These are phyloP conservation scores for Artemisia argyi DNA, from an alignment of 129 eudicot species.

Conservation along the genomic window DNA sequence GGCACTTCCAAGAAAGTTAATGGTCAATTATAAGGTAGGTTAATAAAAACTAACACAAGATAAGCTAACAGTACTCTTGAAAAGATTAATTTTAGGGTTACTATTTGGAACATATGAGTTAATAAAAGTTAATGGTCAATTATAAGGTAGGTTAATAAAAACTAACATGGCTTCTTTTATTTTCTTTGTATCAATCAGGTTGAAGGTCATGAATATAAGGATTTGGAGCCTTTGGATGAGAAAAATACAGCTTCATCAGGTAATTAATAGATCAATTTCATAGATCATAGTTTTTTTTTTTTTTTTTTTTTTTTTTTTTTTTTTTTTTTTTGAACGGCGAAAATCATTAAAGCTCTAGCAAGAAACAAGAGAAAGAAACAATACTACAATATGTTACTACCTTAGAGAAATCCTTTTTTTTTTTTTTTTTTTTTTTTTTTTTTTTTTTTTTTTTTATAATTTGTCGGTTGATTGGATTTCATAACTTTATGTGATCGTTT, in stretches of 20 bases:
- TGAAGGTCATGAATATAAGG: slow-evolving; percentile 12
- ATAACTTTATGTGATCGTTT: background rate
- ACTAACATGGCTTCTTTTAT: background rate
- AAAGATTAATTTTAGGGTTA: background rate
- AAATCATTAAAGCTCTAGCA: too few species aligned
- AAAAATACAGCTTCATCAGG: slow-evolving; percentile 26
- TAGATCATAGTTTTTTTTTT: background rate
- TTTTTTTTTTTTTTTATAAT: too few species aligned
- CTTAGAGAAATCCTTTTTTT: slow-evolving; percentile 11
- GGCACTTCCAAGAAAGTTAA: slow-evolving; percentile 33
- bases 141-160: too few species aligned
- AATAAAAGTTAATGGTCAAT: too few species aligned
- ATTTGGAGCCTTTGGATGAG: slow-evolving; percentile 12
- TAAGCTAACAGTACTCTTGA: background rate
- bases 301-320: too few species aligned
- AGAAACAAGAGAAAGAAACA: too few species aligned
- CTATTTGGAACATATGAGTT: slow-evolving; percentile 1
- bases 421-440: too few species aligned
- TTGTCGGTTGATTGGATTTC: background rate
- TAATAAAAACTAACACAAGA: background rate
- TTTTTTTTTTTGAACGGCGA: too few species aligned
- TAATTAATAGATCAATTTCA: slow-evolving; percentile 3
- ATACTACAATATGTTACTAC: background rate
- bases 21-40: slow-evolving; percentile 17
- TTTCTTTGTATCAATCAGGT: slow-evolving; percentile 22